phyloP scores from a whole-genome alignment of 1,139 yeast genomes.

The Scheffersomyces quercinus region DNA sequence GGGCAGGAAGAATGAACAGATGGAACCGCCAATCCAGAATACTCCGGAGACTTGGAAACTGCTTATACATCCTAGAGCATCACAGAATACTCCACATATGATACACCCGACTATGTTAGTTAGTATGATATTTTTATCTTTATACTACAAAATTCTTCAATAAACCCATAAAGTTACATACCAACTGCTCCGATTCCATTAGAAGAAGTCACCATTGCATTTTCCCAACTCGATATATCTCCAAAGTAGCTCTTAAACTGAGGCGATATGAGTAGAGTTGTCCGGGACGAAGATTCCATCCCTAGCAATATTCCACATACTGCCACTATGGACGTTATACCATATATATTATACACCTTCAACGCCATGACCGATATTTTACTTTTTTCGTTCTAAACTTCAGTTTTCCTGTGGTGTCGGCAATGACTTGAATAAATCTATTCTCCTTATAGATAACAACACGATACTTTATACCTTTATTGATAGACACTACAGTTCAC shows the following conservation, averaged over 20 bases:
- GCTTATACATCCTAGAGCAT: conserved; percentile 27
- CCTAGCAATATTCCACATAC: conserved; percentile 35
- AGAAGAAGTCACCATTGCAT: conserved; percentile 27
- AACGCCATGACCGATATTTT: background rate
- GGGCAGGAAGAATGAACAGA: conserved; percentile 25
- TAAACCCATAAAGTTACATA: conserved; percentile 12
- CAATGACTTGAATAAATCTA: too few species aligned
- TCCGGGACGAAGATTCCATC: conserved; percentile 29
- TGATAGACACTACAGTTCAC: too few species aligned
- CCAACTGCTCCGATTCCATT: conserved; percentile 35
- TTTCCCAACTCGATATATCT: conserved; percentile 22
- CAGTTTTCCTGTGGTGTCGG: too few species aligned
- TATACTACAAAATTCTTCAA: too few species aligned
- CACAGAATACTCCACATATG: conserved; percentile 32
- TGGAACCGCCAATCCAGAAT: conserved; percentile 31
- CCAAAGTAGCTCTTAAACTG: conserved; percentile 27
- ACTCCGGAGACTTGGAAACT: conserved; percentile 26
- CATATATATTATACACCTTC: conserved; percentile 5
- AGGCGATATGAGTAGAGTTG: conserved; percentile 22
- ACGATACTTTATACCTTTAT: too few species aligned
- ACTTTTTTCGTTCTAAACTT: too few species aligned
- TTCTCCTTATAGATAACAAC: too few species aligned
- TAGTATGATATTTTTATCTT: background rate
- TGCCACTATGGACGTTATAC: conserved; percentile 16
- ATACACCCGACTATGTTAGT: conserved; percentile 31